A percentile compares a stretch with the other conserved stretches of the same genome.
Conservation (phyloP, 805 yeast genomes). For the Kazachstania psychrophila region DNA sequence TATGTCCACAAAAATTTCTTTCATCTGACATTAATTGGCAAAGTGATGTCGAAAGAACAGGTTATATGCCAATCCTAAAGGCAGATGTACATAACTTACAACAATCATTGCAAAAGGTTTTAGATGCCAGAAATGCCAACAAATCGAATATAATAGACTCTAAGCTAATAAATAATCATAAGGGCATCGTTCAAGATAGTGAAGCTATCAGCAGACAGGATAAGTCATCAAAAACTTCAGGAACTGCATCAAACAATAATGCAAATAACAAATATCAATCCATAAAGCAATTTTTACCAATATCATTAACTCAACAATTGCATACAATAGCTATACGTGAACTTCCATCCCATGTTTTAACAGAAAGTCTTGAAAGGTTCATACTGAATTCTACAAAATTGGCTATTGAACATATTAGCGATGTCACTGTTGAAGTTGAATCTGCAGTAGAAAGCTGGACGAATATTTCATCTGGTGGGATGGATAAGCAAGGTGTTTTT, state of each 20-base stretch:
- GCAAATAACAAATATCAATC: conserved; percentile 8
- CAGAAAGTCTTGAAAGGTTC: conserved; percentile 9
- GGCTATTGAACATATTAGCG: neutral
- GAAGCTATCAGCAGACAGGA: no score
- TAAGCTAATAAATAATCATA: no score
- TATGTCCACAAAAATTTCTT: conserved; percentile 22
- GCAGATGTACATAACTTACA: conserved; percentile 18
- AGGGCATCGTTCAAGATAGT: no score
- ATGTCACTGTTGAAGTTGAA: no score
- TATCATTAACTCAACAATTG: conserved; percentile 20
- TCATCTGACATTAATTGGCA: conserved; percentile 15
- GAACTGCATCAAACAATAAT: neutral
- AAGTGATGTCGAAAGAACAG: conserved; percentile 16
- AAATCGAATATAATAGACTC: no score
- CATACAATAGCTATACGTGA: conserved; percentile 17
- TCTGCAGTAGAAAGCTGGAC: conserved; percentile 11
- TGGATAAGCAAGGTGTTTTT: conserved; percentile 15
- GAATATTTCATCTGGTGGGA: conserved; percentile 7
- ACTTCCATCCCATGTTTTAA: conserved; percentile 10
- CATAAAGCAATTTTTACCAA: conserved; percentile 22
- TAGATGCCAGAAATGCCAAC: neutral
- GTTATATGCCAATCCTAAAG: conserved; percentile 22
- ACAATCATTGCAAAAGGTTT: conserved; percentile 5
- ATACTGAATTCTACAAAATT: conserved; percentile 3
- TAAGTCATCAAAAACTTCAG: neutral